These are phyloP conservation scores for Suillus paluster DNA, from an alignment of 768 basidiomycete genomes.

Conservation along the genomic window DNA sequence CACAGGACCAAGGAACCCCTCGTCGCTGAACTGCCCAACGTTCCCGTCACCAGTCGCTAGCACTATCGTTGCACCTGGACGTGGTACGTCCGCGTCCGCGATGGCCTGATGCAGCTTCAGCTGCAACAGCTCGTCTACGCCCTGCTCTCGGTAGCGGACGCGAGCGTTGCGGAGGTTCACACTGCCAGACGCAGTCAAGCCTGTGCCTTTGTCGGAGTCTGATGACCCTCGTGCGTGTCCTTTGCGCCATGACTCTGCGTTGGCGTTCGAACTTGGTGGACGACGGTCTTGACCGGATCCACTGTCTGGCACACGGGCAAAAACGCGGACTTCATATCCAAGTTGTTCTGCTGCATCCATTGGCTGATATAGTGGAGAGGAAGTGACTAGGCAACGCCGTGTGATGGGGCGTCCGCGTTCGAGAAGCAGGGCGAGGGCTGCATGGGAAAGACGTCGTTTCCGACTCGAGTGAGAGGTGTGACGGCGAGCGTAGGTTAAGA, in stretches of 20 bases:
- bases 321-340: constrained; percentile 76
- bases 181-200: constrained; percentile 17
- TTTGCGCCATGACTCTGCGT: constrained; percentile 24
- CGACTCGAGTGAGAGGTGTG: constrained; percentile 44
- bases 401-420: constrained; percentile 81
- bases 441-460: constrained; percentile 69
- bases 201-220: constrained; percentile 26
- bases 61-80: constrained; percentile 75
- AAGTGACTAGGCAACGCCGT: constrained; percentile 77
- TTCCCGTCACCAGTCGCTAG: constrained; percentile 95
- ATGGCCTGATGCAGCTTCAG: constrained; percentile 90
- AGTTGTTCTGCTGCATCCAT: constrained; percentile 73
- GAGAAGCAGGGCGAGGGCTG: constrained; percentile 75
- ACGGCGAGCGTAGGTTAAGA: constrained; percentile 70
- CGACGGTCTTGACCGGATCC: constrained; percentile 65
- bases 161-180: constrained; percentile 33
- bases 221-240: constrained; percentile 20
- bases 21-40: constrained; percentile 89
- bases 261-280: constrained; percentile 1
- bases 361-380: constrained; percentile 83
- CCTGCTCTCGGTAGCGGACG: constrained; percentile 83
- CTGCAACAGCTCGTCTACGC: constrained; percentile 93
- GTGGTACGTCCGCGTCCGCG: constrained; percentile 68
- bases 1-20: constrained; percentile 90
- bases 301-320: constrained; percentile 69